Evolutionary conservation across 2,329 filamentous ascomycete genomes (phyloP).

Genomic region (Pezicula carpinea): DNA sequence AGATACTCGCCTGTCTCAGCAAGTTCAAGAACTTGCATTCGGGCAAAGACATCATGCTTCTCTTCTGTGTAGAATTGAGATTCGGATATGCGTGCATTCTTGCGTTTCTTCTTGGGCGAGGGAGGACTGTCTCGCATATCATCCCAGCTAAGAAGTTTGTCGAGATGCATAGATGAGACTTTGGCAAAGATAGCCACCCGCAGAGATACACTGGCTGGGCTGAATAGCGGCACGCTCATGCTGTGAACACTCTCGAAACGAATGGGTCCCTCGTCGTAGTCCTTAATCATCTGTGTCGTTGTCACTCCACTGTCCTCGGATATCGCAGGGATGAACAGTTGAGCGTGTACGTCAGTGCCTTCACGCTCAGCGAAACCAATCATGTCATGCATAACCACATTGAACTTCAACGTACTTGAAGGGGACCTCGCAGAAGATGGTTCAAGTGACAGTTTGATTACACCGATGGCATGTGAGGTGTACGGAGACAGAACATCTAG

Average conservation of each 20-base stretch:
- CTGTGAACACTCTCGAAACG: constrained; percentile 97
- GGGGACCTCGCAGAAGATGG: constrained; percentile 91
- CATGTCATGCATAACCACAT: constrained; percentile 96
- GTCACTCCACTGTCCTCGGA: constrained; percentile 89
- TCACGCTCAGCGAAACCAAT: constrained; percentile 92
- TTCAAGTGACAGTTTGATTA: constrained; percentile 85
- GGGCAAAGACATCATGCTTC: constrained; percentile 85
- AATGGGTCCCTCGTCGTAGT: constrained; percentile 89
- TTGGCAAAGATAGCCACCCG: constrained; percentile 88
- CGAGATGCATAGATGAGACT: constrained; percentile 88
- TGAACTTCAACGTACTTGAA: constrained; percentile 91
- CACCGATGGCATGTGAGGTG: constrained; percentile 84
- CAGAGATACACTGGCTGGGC: constrained; percentile 68
- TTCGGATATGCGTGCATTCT: constrained; percentile 69
- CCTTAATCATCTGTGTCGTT: constrained; percentile 88
- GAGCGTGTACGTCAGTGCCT: constrained; percentile 91
- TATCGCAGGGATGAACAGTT: constrained; percentile 90
- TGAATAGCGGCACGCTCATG: constrained; percentile 85
- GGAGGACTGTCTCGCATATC: constrained; percentile 83
- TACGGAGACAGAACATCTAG: constrained; percentile 90
- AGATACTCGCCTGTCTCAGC: constrained; percentile 87
- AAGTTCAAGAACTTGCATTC: constrained; percentile 85
- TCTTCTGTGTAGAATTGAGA: constrained; percentile 92
- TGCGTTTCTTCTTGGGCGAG: constrained; percentile 49
- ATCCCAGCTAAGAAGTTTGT: constrained; percentile 97